phyloP scores from a whole-genome alignment of 495 filamentous ascomycete species.

The Podospora sp. region DNA sequence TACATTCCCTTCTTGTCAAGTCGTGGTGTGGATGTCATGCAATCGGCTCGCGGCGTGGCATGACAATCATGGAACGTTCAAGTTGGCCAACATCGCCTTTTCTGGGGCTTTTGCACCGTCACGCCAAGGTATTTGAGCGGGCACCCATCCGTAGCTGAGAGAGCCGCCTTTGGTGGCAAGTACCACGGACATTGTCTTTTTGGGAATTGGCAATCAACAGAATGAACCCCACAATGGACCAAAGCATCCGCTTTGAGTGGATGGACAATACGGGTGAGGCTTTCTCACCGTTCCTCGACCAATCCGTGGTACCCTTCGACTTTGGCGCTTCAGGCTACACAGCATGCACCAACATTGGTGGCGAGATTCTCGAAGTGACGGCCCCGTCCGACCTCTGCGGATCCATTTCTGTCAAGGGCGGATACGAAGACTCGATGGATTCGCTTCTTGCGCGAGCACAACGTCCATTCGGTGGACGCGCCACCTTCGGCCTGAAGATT shows the following conservation, averaged over 20 bases:
- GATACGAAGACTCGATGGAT: slow-evolving; percentile 4
- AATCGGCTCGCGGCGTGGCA: too few relatives aligned
- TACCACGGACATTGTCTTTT: too few relatives aligned
- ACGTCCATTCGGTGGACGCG: background rate
- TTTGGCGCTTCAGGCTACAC: slow-evolving; percentile 3
- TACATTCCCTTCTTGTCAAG: too few relatives aligned
- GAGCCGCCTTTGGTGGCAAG: too few relatives aligned
- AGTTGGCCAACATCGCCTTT: too few relatives aligned
- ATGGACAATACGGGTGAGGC: background rate
- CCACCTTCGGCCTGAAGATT: slow-evolving; percentile 7
- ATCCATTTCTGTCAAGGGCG: slow-evolving; percentile 1
- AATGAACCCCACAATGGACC: background rate
- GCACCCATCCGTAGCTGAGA: too few relatives aligned
- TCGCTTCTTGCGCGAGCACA: background rate
- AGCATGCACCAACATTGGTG: slow-evolving; percentile 5
- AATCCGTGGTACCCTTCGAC: background rate
- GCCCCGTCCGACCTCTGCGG: slow-evolving; percentile 3
- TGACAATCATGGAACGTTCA: too few relatives aligned
- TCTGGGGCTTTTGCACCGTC: too few relatives aligned
- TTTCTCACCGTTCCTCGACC: background rate
- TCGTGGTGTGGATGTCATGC: too few relatives aligned
- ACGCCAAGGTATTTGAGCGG: too few relatives aligned
- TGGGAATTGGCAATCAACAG: too few relatives aligned
- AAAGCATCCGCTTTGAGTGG: slow-evolving; percentile 3
- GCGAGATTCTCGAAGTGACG: slow-evolving; percentile 5